A percentile compares a stretch with the other conserved stretches of the same genome.
Conservation (phyloP, 495 filamentous ascomycete genomes). For the Aspergillus panamensis region DNA sequence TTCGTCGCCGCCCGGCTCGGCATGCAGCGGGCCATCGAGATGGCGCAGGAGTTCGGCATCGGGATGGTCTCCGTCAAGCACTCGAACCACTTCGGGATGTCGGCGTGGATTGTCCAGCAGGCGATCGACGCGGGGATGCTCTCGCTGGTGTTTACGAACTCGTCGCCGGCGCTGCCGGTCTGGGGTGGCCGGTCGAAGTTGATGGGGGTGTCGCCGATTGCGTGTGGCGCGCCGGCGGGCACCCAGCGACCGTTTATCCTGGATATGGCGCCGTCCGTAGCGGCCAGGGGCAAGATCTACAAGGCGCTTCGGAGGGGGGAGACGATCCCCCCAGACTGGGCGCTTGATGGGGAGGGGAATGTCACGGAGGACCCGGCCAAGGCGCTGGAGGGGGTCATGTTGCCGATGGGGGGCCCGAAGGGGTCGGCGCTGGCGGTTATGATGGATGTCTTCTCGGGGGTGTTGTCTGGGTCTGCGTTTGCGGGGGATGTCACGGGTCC, state of each 20-base stretch:
- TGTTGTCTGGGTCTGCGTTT: constrained; percentile 66
- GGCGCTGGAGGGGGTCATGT: constrained; percentile 69
- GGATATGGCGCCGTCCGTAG: constrained; percentile 74
- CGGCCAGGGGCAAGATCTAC: constrained; percentile 72
- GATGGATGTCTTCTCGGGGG: constrained; percentile 84
- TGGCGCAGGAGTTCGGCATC: constrained; percentile 64
- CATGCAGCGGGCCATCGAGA: constrained; percentile 60
- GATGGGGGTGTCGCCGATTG: constrained; percentile 74
- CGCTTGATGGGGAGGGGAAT: constrained; percentile 65
- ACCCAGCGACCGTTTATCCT: constrained; percentile 60
- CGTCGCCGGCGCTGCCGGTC: constrained; percentile 66
- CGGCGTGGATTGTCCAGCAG: constrained; percentile 72
- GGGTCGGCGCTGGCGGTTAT: constrained; percentile 68
- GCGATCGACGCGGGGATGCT: constrained; percentile 70
- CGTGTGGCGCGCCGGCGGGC: constrained; percentile 66
- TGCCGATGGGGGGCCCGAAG: constrained; percentile 78
- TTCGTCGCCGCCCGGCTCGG: constrained; percentile 61
- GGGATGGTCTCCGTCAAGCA: constrained; percentile 70
- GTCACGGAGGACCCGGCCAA: constrained; percentile 62
- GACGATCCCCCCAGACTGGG: constrained; percentile 72
- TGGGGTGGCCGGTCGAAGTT: constrained; percentile 67
- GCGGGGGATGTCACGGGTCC: constrained; percentile 68
- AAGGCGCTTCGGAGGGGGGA: constrained; percentile 68
- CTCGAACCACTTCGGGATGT: constrained; percentile 81
- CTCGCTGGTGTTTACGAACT: constrained; percentile 76